Conservation (phyloP, 2,329 filamentous ascomycete species). For the Dactylonectria estremocensis region DNA sequence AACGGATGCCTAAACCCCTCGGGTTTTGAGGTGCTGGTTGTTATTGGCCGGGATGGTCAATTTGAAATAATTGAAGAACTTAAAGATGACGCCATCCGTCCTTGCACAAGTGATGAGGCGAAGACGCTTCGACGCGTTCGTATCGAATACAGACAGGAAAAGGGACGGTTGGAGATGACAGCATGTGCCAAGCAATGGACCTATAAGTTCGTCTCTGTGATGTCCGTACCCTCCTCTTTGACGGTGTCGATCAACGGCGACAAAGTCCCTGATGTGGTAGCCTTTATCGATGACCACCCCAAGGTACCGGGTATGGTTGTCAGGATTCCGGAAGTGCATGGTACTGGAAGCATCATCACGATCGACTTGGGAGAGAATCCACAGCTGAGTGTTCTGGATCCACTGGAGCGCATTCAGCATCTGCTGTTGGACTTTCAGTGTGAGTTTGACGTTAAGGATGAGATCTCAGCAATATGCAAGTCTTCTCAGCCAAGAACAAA, state of each 20-base stretch:
- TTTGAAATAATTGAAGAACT: slow-evolving; percentile 66
- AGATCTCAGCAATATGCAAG: not conserved
- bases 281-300: too few species aligned
- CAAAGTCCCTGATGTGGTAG: too few species aligned
- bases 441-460: not conserved
- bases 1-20: slow-evolving; percentile 65
- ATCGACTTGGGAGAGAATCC: not conserved
- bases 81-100: not conserved
- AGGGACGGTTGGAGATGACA: not conserved
- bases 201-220: too few species aligned
- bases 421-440: not conserved
- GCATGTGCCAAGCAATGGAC: too few species aligned
- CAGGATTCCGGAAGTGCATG: not conserved
- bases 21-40: slow-evolving; percentile 64
- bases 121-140: not conserved
- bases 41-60: slow-evolving; percentile 62
- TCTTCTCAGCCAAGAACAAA: not conserved
- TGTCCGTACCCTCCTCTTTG: too few species aligned
- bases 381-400: not conserved
- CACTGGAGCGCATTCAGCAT: not conserved
- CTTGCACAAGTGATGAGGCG: not conserved
- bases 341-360: not conserved
- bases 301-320: too few species aligned
- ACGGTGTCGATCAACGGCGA: too few species aligned
- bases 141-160: not conserved